phyloP scores from a whole-genome alignment of 1,284 basidiomycete genomes.

The Fomitopsis palustris region DNA sequence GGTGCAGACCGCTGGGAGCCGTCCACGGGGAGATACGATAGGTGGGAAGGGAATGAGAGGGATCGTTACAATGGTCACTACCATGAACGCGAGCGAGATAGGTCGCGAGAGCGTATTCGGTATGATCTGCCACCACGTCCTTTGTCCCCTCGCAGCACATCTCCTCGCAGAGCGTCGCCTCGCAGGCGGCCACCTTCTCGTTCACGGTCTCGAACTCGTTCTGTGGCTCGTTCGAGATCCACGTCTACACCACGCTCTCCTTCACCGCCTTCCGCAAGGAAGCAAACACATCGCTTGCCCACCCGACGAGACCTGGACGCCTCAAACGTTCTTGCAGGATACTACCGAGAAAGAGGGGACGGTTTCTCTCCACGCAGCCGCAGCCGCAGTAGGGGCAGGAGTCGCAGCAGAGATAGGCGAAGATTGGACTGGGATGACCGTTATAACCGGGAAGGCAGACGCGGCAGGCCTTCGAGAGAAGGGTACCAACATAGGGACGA shows the following conservation, averaged over 20 bases:
- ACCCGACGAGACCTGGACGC: constrained; percentile 18
- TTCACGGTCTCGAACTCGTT: constrained; percentile 21
- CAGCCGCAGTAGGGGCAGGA: constrained; percentile 5
- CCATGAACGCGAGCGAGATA: constrained; percentile 13
- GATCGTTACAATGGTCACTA: constrained; percentile 12
- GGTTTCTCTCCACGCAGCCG: constrained; percentile 7
- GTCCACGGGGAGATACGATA: constrained; percentile 17
- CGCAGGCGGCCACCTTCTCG: constrained; percentile 21
- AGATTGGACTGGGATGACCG: background rate
- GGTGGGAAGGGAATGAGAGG: constrained; percentile 10
- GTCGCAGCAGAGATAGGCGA: constrained; percentile 3
- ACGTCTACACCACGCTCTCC: constrained; percentile 10
- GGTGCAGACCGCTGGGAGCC: constrained; percentile 24
- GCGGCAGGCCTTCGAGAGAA: background rate
- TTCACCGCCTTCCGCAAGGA: constrained; percentile 19
- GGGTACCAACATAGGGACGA: background rate
- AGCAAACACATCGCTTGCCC: constrained; percentile 29
- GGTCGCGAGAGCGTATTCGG: constrained; percentile 10
- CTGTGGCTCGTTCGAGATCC: background rate
- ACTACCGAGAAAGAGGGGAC: constrained; percentile 19
- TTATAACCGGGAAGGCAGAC: background rate
- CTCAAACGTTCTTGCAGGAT: constrained; percentile 12
- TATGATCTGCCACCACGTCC: constrained; percentile 16
- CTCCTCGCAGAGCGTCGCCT: constrained; percentile 7
- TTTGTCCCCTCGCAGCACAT: background rate